Conservation (phyloP, 306 rosid species). For the Astragalus membranaceus region DNA sequence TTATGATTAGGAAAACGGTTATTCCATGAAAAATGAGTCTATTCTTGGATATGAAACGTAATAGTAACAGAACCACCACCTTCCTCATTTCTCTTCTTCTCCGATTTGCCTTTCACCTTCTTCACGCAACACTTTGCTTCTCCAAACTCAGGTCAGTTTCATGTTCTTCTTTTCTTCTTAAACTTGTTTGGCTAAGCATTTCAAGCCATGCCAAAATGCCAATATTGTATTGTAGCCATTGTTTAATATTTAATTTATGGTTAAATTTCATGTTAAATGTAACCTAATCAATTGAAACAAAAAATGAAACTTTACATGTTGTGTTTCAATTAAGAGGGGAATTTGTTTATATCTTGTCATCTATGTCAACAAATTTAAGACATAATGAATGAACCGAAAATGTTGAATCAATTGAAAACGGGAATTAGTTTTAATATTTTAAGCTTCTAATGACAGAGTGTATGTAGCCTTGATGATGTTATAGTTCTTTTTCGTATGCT, state of each 20-base stretch:
- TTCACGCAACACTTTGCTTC: constrained; percentile 17
- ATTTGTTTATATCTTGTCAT: not conserved
- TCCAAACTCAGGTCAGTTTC: constrained; percentile 37
- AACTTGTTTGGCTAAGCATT: constrained; percentile 15
- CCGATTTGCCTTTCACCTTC: constrained; percentile 5
- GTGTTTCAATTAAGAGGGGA: not conserved
- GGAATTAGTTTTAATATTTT: not conserved
- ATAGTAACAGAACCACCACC: not conserved
- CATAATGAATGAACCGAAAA: not conserved
- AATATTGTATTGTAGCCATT: not conserved
- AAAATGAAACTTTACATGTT: not conserved
- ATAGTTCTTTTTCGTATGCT: not conserved
- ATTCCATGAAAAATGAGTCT: constrained; percentile 2
- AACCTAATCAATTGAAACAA: not conserved
- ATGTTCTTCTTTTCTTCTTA: not conserved
- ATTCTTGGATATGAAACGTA: constrained; percentile 8
- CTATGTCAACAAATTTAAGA: not conserved
- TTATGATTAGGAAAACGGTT: constrained; percentile 17
- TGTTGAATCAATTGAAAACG: not conserved
- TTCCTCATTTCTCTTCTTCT: not conserved
- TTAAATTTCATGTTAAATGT: not conserved
- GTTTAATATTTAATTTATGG: not conserved
- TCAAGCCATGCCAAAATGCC: not conserved
- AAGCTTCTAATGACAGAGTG: not conserved
- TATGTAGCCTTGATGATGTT: not conserved